phyloP scores from a whole-genome alignment of 2,329 filamentous ascomycete genomes.

The Zymoseptoria pseudotritici region DNA sequence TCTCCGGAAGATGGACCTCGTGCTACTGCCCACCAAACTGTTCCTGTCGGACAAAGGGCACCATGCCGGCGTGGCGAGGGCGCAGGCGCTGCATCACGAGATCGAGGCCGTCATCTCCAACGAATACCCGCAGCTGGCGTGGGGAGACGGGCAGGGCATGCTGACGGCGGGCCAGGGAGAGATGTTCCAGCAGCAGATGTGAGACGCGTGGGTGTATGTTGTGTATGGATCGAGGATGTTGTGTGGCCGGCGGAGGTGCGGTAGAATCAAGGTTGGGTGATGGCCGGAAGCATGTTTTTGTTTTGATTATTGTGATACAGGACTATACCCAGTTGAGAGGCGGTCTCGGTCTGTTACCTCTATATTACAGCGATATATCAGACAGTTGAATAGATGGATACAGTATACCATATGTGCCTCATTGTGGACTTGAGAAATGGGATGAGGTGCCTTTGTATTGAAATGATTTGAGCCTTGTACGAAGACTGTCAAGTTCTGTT shows the following conservation, averaged over 20 bases:
- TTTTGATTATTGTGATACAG: not conserved
- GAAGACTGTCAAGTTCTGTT: too few species aligned
- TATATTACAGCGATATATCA: not conserved
- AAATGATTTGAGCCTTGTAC: too few species aligned
- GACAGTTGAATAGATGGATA: too few species aligned
- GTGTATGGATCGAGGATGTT: not conserved
- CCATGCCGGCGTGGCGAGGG: constrained; percentile 5
- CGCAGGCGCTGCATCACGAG: constrained; percentile 1
- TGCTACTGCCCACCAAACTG: constrained; percentile 4
- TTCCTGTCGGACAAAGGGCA: constrained; percentile 4
- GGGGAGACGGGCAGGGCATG: not conserved
- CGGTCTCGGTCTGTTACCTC: too few species aligned
- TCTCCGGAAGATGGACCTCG: constrained; percentile 2
- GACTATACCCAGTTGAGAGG: not conserved
- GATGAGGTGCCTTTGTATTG: too few species aligned
- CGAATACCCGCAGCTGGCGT: constrained; percentile 4
- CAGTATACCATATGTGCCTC: too few species aligned
- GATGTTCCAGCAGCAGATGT: not conserved
- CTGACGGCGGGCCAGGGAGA: not conserved
- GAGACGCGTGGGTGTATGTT: not conserved
- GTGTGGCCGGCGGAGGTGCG: not conserved
- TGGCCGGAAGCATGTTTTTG: not conserved
- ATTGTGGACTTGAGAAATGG: too few species aligned
- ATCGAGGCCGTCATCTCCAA: constrained; percentile 1
- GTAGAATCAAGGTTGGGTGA: not conserved